Evolutionary conservation across 2,329 filamentous ascomycete genomes (phyloP).

Genomic region (Clonostachys solani): DNA sequence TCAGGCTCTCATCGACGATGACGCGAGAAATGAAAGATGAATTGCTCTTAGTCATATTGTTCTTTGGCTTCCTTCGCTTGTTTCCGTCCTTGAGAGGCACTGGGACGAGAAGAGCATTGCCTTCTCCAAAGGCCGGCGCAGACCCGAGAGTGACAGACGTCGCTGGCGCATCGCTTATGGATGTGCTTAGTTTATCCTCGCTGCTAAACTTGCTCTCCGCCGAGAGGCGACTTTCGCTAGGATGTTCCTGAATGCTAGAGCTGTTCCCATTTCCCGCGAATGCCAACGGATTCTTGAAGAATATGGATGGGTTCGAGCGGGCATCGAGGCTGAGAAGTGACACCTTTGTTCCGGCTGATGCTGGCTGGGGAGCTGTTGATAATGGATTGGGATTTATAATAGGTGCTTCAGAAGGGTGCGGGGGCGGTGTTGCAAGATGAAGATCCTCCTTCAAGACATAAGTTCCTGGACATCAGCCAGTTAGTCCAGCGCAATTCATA

Average conservation of each 20-base stretch:
- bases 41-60: constrained; percentile 97
- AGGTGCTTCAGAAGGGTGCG: constrained; percentile 90
- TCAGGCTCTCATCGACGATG: constrained; percentile 78
- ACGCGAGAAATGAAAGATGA: constrained; percentile 98
- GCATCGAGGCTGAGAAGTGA: constrained; percentile 71
- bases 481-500: constrained; percentile 3
- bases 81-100: constrained; percentile 64
- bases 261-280: constrained; percentile 31
- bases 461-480: constrained; percentile 53
- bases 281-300: constrained; percentile 6
- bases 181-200: constrained; percentile 49
- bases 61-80: constrained; percentile 92
- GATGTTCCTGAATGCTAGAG: constrained; percentile 56
- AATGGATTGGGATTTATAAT: constrained; percentile 86
- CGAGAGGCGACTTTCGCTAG: constrained; percentile 55
- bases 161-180: constrained; percentile 43
- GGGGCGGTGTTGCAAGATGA: constrained; percentile 87
- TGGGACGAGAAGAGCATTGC: constrained; percentile 68
- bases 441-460: constrained; percentile 90
- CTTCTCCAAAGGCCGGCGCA: constrained; percentile 77
- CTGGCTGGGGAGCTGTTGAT: constrained; percentile 78
- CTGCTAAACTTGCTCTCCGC: constrained; percentile 55
- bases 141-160: constrained; percentile 29
- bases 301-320: constrained; percentile 35
- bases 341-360: constrained; percentile 78